Percentiles rank a stretch among this genome's conserved stretches.
phyloP scores from a whole-genome alignment of 169 alveolate genomes.

The Cryptosporidium bovis region DNA sequence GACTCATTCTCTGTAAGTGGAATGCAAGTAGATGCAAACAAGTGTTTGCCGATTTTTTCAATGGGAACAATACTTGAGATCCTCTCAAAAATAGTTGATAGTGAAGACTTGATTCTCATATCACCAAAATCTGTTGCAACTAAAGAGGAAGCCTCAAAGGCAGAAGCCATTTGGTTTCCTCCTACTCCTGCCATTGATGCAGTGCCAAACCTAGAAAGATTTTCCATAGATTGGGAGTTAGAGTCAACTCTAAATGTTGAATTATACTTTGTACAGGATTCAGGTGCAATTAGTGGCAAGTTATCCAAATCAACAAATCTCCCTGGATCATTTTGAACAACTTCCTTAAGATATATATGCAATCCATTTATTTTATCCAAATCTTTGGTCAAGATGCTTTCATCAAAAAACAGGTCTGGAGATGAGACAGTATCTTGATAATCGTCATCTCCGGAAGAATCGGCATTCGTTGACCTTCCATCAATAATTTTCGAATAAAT shows the following conservation, averaged over 20 bases:
- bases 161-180: not conserved
- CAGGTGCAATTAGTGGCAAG: conserved; percentile 3
- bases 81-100: conserved; percentile 14
- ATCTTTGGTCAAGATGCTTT: conserved; percentile 5
- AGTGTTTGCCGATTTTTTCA: conserved; percentile 36
- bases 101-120: not conserved
- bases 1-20: conserved; percentile 87
- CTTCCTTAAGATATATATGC: conserved; percentile 28
- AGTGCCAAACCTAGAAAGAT: not conserved
- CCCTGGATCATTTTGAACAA: conserved; percentile 57
- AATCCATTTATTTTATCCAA: not conserved
- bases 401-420: conserved; percentile 52
- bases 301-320: conserved; percentile 24
- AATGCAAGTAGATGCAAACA: conserved; percentile 74
- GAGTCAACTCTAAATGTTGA: not conserved
- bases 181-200: not conserved
- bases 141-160: conserved; percentile 20
- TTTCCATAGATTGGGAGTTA: conserved; percentile 30
- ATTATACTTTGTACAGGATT: not conserved
- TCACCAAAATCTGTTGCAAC: not conserved
- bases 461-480: conserved; percentile 28
- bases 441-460: conserved; percentile 19
- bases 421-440: not conserved
- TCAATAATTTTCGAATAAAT: conserved; percentile 76
- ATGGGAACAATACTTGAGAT: conserved; percentile 41